phyloP scores from a whole-genome alignment of 2,329 filamentous ascomycete species.

The Phialophora macrospora region DNA sequence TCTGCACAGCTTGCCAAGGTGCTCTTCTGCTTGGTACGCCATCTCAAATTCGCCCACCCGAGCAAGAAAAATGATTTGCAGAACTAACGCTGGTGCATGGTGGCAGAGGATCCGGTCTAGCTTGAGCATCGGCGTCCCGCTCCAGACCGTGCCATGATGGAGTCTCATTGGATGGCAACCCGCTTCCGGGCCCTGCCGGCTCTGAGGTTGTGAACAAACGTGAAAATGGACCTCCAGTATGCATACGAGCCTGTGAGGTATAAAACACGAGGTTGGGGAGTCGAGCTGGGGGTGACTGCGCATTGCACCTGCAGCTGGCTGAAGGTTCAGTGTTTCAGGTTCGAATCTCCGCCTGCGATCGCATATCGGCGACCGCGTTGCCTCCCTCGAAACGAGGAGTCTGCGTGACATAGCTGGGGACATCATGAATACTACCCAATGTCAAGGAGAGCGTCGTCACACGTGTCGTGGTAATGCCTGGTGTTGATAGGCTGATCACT shows the following conservation, averaged over 20 bases:
- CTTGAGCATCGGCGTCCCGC: neutral
- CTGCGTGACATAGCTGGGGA: neutral
- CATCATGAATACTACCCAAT: neutral
- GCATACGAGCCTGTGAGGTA: neutral
- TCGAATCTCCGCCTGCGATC: neutral
- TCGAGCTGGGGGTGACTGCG: neutral
- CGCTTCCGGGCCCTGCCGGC: neutral
- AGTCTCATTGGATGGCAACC: neutral
- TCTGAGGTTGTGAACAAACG: neutral
- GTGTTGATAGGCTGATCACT: constrained; percentile 3
- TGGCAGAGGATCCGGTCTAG: neutral
- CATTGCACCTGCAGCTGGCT: neutral
- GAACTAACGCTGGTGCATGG: no score
- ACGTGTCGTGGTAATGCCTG: neutral
- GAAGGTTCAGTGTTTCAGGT: constrained; percentile 5
- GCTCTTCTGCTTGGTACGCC: neutral
- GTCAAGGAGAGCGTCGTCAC: no score
- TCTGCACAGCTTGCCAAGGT: neutral
- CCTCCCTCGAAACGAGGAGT: neutral
- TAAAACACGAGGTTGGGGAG: neutral
- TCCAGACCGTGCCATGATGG: neutral
- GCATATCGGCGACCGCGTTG: neutral
- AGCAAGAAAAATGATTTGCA: neutral
- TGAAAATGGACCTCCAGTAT: neutral
- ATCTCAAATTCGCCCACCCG: neutral